Evolutionary conservation across 1,284 basidiomycete genomes (phyloP), one percentile per base, ranked within the genome.

Genomic region (Ganoderma lucidum): DNA sequence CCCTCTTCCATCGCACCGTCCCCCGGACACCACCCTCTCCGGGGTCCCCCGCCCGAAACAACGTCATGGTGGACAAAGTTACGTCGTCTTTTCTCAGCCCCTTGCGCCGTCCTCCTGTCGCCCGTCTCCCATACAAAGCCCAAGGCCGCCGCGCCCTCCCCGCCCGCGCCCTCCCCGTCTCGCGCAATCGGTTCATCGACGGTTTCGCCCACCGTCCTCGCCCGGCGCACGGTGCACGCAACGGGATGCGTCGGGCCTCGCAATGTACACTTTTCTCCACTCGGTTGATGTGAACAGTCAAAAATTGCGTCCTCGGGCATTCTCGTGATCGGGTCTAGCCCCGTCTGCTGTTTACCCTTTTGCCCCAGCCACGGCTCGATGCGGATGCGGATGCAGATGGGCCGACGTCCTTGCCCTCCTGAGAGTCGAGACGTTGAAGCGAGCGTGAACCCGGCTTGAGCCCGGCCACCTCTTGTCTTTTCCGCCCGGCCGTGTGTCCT

Each of bases 11-110:
- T 30, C 23, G 45, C 53, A 68, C 6, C 3, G n/a, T 59, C 73
- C 39, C 71, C 74, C 66, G 15, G 70, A 69, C 71, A 70, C 75
- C 76, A 71, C 74, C 64, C 70, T 73, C 73, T 32, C 42, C 70
- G 68, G 72, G 70, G 68, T 67, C 69, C 65, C 60, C 58, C 15
- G 35, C 55, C 70, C 72, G 66, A 70, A 45, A 68, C 62, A 70
- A 30, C 70, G 72, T 73, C 66, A 41, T 55, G 63, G 72, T 73
- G 72, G 72, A 65, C 41, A 66, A 68, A 59, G 70, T 73, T 73
- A 48, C 45, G 66, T 70, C 68, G 17, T 30, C 51, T 61, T 58
- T 37, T 63, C 62, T 59, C 62, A 63, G 63, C 69, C 42, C 65
- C 53, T 60, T 35, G 44, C 62, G 30, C 53, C 53, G 58, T 61